phyloP scores from a whole-genome alignment of 106 monocot species.

The Iris macrosiphon region DNA sequence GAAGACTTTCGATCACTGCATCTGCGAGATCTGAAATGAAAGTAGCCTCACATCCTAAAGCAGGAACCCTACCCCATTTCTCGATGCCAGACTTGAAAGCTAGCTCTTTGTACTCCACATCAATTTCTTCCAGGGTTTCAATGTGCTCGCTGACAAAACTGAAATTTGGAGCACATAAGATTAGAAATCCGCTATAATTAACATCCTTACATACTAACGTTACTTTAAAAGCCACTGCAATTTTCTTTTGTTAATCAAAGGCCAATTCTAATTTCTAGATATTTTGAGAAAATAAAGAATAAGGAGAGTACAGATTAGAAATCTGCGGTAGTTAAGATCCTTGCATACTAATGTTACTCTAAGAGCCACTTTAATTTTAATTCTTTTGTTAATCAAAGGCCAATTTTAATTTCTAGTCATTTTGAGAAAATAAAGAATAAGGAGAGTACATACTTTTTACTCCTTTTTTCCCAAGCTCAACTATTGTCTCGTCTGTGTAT shows the following conservation, averaged over 20 bases:
- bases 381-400: too few species aligned
- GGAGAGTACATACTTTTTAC: conserved; percentile 58
- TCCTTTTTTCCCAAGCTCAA: conserved; percentile 74
- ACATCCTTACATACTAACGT: too few species aligned
- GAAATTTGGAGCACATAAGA: neutral
- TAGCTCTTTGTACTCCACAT: conserved; percentile 88
- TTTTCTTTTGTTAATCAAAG: too few species aligned
- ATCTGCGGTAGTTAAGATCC: too few species aligned
- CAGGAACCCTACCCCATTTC: conserved; percentile 92
- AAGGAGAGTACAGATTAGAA: too few species aligned
- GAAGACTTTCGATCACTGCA: conserved; percentile 90
- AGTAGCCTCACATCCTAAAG: conserved; percentile 77
- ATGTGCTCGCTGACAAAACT: conserved; percentile 97
- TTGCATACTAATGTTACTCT: too few species aligned
- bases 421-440: too few species aligned
- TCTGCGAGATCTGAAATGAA: conserved; percentile 89
- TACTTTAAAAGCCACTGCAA: too few species aligned
- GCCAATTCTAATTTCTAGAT: too few species aligned
- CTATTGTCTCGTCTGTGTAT: conserved; percentile 85
- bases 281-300: too few species aligned
- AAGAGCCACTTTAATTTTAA: too few species aligned
- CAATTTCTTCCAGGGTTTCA: conserved; percentile 95
- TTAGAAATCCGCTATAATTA: neutral
- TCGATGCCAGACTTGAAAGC: conserved; percentile 71
- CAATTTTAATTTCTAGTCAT: too few species aligned